Percentiles rank a stretch among this genome's conserved stretches.
phyloP scores from a whole-genome alignment of 1,284 basidiomycete species.

The Takashimella tepidaria region DNA sequence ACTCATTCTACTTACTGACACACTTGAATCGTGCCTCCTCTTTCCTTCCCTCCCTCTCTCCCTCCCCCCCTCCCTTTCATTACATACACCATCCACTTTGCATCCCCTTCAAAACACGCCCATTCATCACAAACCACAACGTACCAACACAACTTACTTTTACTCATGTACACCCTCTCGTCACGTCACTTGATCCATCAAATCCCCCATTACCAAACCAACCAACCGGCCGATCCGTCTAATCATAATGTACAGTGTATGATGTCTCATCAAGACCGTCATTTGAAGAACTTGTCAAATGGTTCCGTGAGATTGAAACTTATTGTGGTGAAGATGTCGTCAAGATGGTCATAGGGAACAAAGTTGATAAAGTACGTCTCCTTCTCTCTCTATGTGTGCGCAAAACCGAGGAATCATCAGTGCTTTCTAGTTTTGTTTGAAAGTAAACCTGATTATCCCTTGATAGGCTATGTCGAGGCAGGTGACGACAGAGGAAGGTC shows the following conservation, averaged over 20 bases:
- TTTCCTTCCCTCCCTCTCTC: too few species aligned
- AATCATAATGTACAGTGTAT: slow-evolving; percentile 57
- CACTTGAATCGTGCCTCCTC: too few species aligned
- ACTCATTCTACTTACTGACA: too few species aligned
- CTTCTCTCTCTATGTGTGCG: background rate
- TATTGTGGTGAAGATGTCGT: slow-evolving; percentile 85
- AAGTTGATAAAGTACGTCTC: slow-evolving; percentile 75
- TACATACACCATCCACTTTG: too few species aligned
- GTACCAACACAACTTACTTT: too few species aligned
- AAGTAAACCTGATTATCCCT: too few species aligned
- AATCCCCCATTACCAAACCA: slow-evolving; percentile 45
- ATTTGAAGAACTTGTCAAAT: slow-evolving; percentile 84
- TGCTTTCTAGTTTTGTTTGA: too few species aligned
- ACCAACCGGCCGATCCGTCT: background rate
- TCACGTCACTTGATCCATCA: background rate
- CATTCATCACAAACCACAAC: background rate
- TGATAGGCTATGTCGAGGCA: slow-evolving; percentile 87
- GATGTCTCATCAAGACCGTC: slow-evolving; percentile 86
- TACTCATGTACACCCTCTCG: background rate
- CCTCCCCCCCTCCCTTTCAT: too few species aligned
- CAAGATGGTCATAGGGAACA: slow-evolving; percentile 91
- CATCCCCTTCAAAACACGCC: background rate
- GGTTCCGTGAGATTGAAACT: slow-evolving; percentile 92
- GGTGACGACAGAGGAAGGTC: slow-evolving; percentile 73
- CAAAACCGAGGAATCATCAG: too few species aligned